Conservation (phyloP, 129 eudicot species). For the Artemisia argyi region DNA sequence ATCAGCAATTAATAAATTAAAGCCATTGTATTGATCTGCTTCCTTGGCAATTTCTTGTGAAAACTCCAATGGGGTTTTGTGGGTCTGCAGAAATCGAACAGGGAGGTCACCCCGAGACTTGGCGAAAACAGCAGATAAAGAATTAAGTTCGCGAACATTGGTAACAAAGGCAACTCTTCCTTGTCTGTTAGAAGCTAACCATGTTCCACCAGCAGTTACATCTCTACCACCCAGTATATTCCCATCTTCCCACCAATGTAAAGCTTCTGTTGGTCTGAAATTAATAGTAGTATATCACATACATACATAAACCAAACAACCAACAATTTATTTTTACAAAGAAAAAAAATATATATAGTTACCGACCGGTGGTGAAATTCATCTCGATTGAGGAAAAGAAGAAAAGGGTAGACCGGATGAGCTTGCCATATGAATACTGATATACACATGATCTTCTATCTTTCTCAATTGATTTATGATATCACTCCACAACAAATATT, state of each 20-base stretch:
- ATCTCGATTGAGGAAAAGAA: constrained; percentile 75
- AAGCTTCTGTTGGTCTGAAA: constrained; percentile 48
- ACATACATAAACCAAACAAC: not conserved
- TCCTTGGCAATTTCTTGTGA: constrained; percentile 58
- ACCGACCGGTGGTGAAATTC: constrained; percentile 83
- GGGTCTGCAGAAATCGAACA: constrained; percentile 72
- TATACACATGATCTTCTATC: constrained; percentile 58
- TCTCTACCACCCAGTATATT: constrained; percentile 66
- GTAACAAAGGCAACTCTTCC: constrained; percentile 82
- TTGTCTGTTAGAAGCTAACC: constrained; percentile 58
- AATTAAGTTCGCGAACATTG: constrained; percentile 58
- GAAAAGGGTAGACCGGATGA: constrained; percentile 67
- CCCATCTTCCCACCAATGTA: constrained; percentile 71
- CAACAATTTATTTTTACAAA: not conserved
- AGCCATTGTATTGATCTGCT: constrained; percentile 67
- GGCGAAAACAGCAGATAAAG: constrained; percentile 12
- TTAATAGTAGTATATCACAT: too few species aligned
- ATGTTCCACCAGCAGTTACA: constrained; percentile 76
- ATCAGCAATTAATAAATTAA: constrained; percentile 78
- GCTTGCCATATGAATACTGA: constrained; percentile 77
- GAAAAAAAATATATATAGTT: not conserved
- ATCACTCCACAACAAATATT: not conserved
- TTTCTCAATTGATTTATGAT: not conserved
- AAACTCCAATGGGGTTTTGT: constrained; percentile 58
- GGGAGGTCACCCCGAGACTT: constrained; percentile 65